These are phyloP conservation scores for Suillus americanus DNA, from an alignment of 768 basidiomycete genomes.

Conservation along the genomic window DNA sequence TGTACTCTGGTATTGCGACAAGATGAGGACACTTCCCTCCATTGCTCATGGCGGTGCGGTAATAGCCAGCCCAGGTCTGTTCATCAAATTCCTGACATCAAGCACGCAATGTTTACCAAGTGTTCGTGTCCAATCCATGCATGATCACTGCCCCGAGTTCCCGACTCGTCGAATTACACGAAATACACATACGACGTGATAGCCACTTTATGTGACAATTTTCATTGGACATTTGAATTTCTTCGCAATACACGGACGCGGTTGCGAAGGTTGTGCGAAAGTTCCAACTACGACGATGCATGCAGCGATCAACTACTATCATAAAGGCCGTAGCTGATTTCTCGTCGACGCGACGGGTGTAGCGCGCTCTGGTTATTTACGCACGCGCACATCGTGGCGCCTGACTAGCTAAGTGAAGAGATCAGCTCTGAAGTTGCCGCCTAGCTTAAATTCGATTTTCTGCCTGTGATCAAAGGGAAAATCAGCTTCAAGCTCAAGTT, in stretches of 20 bases:
- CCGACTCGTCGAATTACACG: not conserved
- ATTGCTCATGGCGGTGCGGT: no score
- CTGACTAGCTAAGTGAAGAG: not conserved
- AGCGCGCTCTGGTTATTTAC: not conserved
- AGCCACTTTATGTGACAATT: not conserved
- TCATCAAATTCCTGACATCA: no score
- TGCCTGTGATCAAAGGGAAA: not conserved
- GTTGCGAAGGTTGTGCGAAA: no score
- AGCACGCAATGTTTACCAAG: no score
- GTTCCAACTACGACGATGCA: no score
- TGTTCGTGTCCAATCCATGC: no score
- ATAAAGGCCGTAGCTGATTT: not conserved
- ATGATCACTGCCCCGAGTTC: no score
- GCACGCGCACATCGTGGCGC: not conserved
- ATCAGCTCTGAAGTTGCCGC: not conserved
- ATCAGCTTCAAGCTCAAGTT: not conserved
- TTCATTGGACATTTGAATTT: not conserved
- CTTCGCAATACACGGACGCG: no score
- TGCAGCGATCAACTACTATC: no score
- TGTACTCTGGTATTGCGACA: conserved; percentile 68
- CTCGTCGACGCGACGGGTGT: not conserved
- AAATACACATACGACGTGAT: not conserved
- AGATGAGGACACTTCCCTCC: conserved; percentile 44
- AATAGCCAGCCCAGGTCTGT: no score
- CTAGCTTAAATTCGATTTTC: not conserved